Evolutionary conservation across 345 rosid species (phyloP), one percentile per base, ranked within the genome.

Genomic region (Stellera chamaejasme): DNA sequence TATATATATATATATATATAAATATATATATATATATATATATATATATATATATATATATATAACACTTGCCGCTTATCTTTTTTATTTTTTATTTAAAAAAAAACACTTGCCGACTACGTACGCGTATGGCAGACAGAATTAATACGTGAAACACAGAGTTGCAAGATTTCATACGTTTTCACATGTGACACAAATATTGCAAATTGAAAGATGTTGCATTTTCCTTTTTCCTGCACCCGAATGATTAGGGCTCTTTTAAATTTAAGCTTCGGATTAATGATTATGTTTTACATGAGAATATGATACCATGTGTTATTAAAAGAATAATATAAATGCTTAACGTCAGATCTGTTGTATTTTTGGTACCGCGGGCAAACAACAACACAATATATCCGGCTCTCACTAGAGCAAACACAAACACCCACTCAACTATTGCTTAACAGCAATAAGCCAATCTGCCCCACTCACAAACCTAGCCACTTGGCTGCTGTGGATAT

Each of bases 221-320:
- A 46, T 27, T 11, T 27, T 11, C 28, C 14, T 58, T 16, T 44
- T 57, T 54, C 45, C 32, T 19, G 25, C 25, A 32, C 41, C 53
- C 45, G 53, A 63, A 64, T 64, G 49, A 61, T 72, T 56, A 64
- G 58, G 43, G 56, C 53, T 52, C 23, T 61, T 64, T 19, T 60
- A 45, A 12, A 16, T 41, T 61, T 61, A 62, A 66, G 63, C 68
- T 54, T 59, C 58, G 2, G 3, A 14, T 42, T 58, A 68, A 73
- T 73, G 54, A 73, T 73, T 58, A 48, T 56, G 11, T 48, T 43
- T 15, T 19, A 19, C 23, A 19, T 19, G 23, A 19, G 23, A 19
- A 19, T 19, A 19, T 19, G 23, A 19, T 19, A 19, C 23, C 23
- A 19, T 19, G 23, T 19, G 23, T 19, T 19, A 19, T 19, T 19